phyloP scores from a whole-genome alignment of 768 basidiomycete species.

The Kwoniella europaea region DNA sequence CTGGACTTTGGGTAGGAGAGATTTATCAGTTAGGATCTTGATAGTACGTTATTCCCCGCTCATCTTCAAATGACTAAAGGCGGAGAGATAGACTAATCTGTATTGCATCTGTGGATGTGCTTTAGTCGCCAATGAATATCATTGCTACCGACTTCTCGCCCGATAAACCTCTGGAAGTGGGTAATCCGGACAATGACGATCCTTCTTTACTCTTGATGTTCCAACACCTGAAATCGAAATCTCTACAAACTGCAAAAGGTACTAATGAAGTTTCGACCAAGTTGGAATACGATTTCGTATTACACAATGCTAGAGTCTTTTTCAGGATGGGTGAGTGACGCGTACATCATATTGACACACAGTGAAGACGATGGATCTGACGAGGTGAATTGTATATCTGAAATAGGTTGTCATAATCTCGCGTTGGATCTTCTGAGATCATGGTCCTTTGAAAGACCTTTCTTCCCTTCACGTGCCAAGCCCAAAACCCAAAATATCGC shows the following conservation, averaged over 20 bases:
- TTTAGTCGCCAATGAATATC: conserved; percentile 48
- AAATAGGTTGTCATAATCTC: conserved; percentile 84
- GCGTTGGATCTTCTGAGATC: conserved; percentile 85
- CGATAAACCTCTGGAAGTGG: conserved; percentile 61
- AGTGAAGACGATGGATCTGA: conserved; percentile 3
- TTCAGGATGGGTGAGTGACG: conserved; percentile 81
- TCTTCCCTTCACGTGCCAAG: conserved; percentile 57
- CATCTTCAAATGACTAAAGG: too few species aligned
- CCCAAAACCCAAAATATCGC: conserved; percentile 4
- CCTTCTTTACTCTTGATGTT: conserved; percentile 89
- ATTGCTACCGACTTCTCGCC: conserved; percentile 39
- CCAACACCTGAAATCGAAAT: conserved; percentile 84
- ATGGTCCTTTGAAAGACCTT: conserved; percentile 87
- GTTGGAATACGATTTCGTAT: conserved; percentile 91
- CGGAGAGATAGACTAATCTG: too few species aligned
- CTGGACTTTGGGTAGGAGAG: conserved; percentile 86
- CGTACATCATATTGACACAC: neutral
- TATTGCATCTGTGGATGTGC: conserved; percentile 25
- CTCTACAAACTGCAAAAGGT: conserved; percentile 89
- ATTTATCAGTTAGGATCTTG: conserved; percentile 86
- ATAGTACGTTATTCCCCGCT: conserved; percentile 65
- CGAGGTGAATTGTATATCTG: conserved; percentile 13
- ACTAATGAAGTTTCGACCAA: conserved; percentile 82
- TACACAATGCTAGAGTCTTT: conserved; percentile 91
- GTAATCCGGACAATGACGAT: conserved; percentile 89